Percentiles rank a stretch among this genome's conserved stretches.
phyloP scores from a whole-genome alignment of 1,139 yeast species.

The Candida sanyaensis region DNA sequence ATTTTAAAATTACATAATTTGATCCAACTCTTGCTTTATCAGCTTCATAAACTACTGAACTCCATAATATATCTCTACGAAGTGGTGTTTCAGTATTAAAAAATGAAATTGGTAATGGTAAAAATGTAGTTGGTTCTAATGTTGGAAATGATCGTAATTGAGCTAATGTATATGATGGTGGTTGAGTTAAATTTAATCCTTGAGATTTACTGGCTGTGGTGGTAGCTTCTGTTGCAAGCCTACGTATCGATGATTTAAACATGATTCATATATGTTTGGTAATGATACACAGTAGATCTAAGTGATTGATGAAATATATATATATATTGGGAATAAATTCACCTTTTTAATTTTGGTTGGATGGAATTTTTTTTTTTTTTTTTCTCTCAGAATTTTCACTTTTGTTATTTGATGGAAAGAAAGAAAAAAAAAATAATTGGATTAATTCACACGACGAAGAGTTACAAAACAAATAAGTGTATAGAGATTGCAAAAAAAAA shows the following conservation, averaged over 20 bases:
- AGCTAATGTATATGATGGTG: constrained; percentile 80
- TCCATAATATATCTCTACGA: constrained; percentile 91
- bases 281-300: not conserved
- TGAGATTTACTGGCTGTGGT: constrained; percentile 7
- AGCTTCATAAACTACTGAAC: constrained; percentile 90
- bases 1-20: constrained; percentile 80
- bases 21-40: constrained; percentile 90
- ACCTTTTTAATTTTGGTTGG: not conserved
- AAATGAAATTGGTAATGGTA: constrained; percentile 72
- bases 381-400: not conserved
- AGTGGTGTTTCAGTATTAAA: constrained; percentile 61
- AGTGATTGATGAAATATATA: no score
- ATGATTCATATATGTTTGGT: constrained; percentile 12
- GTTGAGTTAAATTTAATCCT: constrained; percentile 35
- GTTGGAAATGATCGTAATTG: constrained; percentile 85
- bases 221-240: constrained; percentile 32
- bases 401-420: not conserved
- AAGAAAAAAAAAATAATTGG: not conserved
- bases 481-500: not conserved
- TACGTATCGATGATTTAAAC: constrained; percentile 31
- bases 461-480: not conserved
- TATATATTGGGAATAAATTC: no score
- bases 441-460: not conserved
- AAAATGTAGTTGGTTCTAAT: constrained; percentile 74
- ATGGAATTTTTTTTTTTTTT: not conserved